A percentile compares a stretch with the other conserved stretches of the same genome.
Conservation (phyloP, 176 grass and related monocot species). For the Carex scoparia region DNA sequence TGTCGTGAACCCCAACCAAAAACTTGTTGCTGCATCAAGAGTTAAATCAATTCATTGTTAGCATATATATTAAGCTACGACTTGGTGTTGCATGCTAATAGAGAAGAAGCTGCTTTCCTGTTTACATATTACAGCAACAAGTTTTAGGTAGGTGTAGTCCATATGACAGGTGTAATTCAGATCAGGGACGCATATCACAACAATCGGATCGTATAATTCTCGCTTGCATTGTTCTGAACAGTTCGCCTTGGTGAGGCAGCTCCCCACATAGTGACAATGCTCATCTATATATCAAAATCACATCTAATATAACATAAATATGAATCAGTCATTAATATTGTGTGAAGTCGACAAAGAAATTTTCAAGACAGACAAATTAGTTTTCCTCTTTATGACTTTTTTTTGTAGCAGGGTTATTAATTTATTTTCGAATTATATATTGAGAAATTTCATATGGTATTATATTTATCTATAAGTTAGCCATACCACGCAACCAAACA, state of each 20-base stretch:
- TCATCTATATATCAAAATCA: background rate
- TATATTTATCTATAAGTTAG: background rate
- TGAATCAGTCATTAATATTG: background rate
- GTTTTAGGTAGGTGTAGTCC: background rate
- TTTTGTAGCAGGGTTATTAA: too few species aligned
- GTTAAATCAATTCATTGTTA: too few species aligned
- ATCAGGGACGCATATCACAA: background rate
- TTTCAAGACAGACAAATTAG: too few species aligned
- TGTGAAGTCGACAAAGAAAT: too few species aligned
- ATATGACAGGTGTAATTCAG: background rate
- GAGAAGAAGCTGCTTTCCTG: too few species aligned
- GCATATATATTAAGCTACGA: too few species aligned
- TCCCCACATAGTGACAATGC: background rate
- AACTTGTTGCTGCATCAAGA: too few species aligned
- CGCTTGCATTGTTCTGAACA: background rate
- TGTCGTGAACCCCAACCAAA: too few species aligned
- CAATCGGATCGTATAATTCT: background rate
- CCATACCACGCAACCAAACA: background rate
- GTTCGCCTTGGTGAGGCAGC: background rate
- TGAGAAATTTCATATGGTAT: background rate
- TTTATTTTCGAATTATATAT: background rate
- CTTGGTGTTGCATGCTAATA: too few species aligned
- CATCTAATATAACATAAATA: background rate
- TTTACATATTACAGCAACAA: background rate
- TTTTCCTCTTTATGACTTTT: too few species aligned